phyloP scores from a whole-genome alignment of 2,329 filamentous ascomycete species.

The Berkeleyomyces basicola region DNA sequence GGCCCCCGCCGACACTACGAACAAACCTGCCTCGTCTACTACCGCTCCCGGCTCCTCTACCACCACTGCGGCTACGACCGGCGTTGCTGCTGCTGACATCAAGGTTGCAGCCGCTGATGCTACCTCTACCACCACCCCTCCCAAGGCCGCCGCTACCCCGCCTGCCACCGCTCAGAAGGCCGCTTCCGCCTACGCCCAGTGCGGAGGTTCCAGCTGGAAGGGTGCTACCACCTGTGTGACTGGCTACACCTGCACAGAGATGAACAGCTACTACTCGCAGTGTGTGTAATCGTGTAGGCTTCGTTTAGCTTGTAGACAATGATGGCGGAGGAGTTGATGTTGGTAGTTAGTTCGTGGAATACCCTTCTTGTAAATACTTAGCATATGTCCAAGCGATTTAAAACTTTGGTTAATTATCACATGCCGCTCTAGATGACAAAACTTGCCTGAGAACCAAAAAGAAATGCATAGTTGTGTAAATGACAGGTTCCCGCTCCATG shows the following conservation, averaged over 20 bases:
- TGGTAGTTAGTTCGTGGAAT: background rate
- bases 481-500: background rate
- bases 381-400: background rate
- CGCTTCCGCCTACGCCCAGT: slow-evolving; percentile 20
- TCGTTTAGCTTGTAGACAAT: background rate
- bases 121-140: background rate
- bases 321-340: background rate
- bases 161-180: background rate
- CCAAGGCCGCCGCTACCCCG: background rate
- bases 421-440: background rate
- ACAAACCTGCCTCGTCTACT: background rate
- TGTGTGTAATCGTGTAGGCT: slow-evolving; percentile 16
- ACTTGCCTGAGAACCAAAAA: background rate
- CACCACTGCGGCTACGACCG: background rate
- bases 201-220: slow-evolving; percentile 28
- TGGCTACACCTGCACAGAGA: slow-evolving; percentile 23
- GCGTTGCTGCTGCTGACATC: background rate
- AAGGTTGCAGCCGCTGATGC: background rate
- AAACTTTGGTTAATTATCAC: background rate
- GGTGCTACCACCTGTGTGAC: slow-evolving; percentile 29
- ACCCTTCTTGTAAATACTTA: slow-evolving; percentile 3
- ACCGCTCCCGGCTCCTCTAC: background rate
- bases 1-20: background rate
- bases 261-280: slow-evolving; percentile 25
- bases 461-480: background rate